Evolutionary conservation across 2,329 filamentous ascomycete genomes (phyloP).

Genomic region (Sclerotiophoma versabilis): DNA sequence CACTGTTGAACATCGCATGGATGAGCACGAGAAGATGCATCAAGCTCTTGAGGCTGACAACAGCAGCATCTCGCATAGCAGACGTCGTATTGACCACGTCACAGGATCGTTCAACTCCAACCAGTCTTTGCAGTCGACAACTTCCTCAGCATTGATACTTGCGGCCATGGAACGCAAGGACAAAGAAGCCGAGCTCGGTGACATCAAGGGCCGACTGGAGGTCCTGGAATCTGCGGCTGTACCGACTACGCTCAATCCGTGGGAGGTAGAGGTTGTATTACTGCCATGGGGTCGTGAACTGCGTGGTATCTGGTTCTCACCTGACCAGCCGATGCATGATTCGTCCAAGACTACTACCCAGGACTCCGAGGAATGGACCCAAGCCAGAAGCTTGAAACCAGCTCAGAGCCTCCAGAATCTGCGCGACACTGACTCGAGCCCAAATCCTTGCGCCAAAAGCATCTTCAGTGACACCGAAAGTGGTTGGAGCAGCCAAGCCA

Average conservation of each 20-base stretch:
- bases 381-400: slow-evolving; percentile 35
- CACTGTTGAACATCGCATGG: slow-evolving; percentile 68
- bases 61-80: slow-evolving; percentile 34
- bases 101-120: slow-evolving; percentile 53
- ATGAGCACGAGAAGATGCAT: slow-evolving; percentile 50
- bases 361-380: slow-evolving; percentile 58
- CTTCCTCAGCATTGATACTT: slow-evolving; percentile 48
- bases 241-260: slow-evolving; percentile 69
- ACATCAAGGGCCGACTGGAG: slow-evolving; percentile 57
- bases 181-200: slow-evolving; percentile 54
- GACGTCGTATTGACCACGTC: slow-evolving; percentile 40
- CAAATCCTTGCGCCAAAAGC: slow-evolving; percentile 21
- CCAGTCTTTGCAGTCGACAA: slow-evolving; percentile 45
- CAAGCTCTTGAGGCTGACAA: slow-evolving; percentile 40
- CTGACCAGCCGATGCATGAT: slow-evolving; percentile 50
- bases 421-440: slow-evolving; percentile 37
- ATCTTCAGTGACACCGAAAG: slow-evolving; percentile 49
- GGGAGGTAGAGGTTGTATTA: slow-evolving; percentile 79
- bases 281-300: slow-evolving; percentile 70
- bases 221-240: slow-evolving; percentile 65
- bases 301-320: slow-evolving; percentile 61
- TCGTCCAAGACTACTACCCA: slow-evolving; percentile 46
- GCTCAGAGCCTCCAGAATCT: slow-evolving; percentile 7
- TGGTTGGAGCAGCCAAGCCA: slow-evolving; percentile 58
- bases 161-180: slow-evolving; percentile 49